These are phyloP conservation scores for Penicillium polonicum DNA, from an alignment of 2,329 filamentous ascomycete species.

Conservation along the genomic window DNA sequence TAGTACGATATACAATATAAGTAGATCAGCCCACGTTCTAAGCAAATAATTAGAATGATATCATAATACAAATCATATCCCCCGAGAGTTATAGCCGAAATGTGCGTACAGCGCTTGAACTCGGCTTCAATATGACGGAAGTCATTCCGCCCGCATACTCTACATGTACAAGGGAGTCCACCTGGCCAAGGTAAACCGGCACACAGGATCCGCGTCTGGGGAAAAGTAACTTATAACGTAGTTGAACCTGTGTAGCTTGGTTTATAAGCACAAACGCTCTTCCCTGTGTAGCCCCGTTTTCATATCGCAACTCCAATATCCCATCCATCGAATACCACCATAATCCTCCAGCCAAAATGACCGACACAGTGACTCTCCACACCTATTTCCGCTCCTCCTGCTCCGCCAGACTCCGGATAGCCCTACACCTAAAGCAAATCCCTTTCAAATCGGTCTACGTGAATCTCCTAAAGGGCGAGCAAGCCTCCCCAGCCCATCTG, in stretches of 20 bases:
- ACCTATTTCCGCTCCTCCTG: conserved; percentile 64
- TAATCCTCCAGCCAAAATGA: conserved; percentile 15
- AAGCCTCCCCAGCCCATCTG: conserved; percentile 47
- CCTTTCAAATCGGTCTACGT: conserved; percentile 49
- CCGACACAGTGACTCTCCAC: conserved; percentile 47
- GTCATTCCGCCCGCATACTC: not conserved
- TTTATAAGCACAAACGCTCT: not conserved
- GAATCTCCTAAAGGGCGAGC: conserved; percentile 57
- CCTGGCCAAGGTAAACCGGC: not conserved
- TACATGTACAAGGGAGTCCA: not conserved
- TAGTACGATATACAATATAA: no score
- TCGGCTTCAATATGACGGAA: conserved; percentile 2
- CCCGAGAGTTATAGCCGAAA: not conserved
- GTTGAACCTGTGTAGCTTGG: not conserved
- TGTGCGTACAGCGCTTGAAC: not conserved
- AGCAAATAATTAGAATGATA: not conserved
- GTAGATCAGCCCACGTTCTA: not conserved
- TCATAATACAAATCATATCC: no score
- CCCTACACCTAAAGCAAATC: conserved; percentile 56
- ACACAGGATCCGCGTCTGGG: not conserved
- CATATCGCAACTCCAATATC: not conserved
- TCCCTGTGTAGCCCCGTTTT: not conserved
- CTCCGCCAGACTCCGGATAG: conserved; percentile 61
- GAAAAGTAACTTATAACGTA: not conserved
- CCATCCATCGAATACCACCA: not conserved